These are phyloP conservation scores for Daldinia sp. DNA, from an alignment of 2,329 filamentous ascomycete genomes.

Conservation along the genomic window DNA sequence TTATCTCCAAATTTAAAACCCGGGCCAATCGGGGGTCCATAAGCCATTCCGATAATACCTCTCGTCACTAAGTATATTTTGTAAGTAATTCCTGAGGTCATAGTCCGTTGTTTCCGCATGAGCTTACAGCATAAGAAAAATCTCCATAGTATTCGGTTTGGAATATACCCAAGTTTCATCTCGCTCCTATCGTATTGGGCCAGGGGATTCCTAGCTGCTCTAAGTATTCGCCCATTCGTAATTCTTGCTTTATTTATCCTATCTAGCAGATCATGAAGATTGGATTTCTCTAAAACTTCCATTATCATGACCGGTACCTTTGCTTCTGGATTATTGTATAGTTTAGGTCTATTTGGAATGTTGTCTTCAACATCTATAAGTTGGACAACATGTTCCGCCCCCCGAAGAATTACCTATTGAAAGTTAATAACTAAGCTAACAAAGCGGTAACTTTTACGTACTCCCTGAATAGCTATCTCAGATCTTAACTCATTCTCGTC, in stretches of 20 bases:
- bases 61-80: slow-evolving; percentile 14
- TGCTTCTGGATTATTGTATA: slow-evolving; percentile 7
- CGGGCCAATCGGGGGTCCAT: not conserved
- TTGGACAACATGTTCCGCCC: slow-evolving; percentile 22
- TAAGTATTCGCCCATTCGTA: not conserved
- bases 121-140: slow-evolving; percentile 35
- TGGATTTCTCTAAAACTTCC: slow-evolving; percentile 17
- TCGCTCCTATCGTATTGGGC: not conserved
- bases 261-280: slow-evolving; percentile 11
- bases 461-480: slow-evolving; percentile 8
- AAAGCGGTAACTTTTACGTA: not conserved
- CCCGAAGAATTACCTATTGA: not conserved
- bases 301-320: slow-evolving; percentile 19
- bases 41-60: slow-evolving; percentile 27
- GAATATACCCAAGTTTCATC: slow-evolving; percentile 19
- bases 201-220: not conserved
- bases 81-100: not conserved
- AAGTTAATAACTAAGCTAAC: slow-evolving; percentile 1
- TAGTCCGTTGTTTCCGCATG: not conserved
- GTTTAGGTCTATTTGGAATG: not conserved
- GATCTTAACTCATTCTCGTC: not conserved
- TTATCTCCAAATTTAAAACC: not conserved
- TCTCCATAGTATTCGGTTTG: slow-evolving; percentile 31
- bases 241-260: slow-evolving; percentile 12
- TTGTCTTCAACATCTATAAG: slow-evolving; percentile 2